Base-by-base conservation (phyloP, 2,329 filamentous ascomycete species). In the Hyphodiscus sp. region DNA sequence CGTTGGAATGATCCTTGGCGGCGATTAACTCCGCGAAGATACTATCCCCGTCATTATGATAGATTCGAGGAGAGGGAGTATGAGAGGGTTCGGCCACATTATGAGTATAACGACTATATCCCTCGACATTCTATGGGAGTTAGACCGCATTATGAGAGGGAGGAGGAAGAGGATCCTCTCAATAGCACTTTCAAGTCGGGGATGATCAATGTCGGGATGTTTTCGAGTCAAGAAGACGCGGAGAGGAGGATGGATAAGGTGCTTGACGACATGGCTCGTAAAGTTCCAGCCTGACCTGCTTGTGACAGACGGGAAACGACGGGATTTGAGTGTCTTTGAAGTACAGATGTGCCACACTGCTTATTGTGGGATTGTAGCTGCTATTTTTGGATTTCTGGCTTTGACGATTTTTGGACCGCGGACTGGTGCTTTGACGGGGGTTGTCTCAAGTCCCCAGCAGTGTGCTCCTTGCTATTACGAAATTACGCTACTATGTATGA, bases 201-300 rank as follows among this genome's bases (percentile, higher is more conserved):
- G 1, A 55, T 23, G n/a, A n/a, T 56, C 23, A 47, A 47, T 23
- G 48, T 57, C 18, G 52, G 52, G 16, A 55, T 51, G 45, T 53
- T 1, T 57, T 52, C 42, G 20, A 42, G 20, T 43, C 47, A 29
- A 54, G 52, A 52, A 18, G 55, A 56, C 18, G 52, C 57, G 18
- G 51, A 54, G 23, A 53, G 57, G 26, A 56, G 49, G 38, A 55
- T 59, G 49, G 49, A 53, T 30, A 49, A 57, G 18, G 49, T 59
- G 18, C 55, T 49, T 50, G 42, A 41, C 16, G 51, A 44, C 11
- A 59, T 59, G 55, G 53, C 23, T 18, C 41, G 16, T 16, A 30
- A 45, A 26, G 47, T n/a, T 11, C 18, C 11, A 38, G 11, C 33
- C 11, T 38, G 33, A 38, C 16, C 2, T 38, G 33, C 11, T n/a